Conservation (phyloP, 495 filamentous ascomycete genomes). For the Hypoxylon perforatum region DNA sequence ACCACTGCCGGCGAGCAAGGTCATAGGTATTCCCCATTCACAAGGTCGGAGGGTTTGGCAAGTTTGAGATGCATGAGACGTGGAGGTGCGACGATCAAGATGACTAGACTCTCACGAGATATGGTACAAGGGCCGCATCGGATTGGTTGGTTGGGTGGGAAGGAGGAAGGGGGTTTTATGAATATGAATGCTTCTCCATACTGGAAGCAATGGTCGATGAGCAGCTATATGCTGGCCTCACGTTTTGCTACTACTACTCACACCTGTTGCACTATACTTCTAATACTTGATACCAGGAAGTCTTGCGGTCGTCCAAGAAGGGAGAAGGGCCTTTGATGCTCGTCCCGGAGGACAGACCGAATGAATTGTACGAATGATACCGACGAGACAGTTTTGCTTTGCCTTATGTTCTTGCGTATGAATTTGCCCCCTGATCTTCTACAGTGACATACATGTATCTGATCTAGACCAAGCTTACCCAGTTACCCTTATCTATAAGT, state of each 20-base stretch:
- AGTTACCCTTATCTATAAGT: too few species aligned
- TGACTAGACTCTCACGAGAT: slow-evolving; percentile 16
- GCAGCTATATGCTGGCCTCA: not conserved
- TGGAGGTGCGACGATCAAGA: slow-evolving; percentile 22
- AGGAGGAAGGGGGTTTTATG: not conserved
- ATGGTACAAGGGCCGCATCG: slow-evolving; percentile 6
- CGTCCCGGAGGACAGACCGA: slow-evolving; percentile 9
- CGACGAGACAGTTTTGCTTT: not conserved
- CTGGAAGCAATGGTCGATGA: too few species aligned
- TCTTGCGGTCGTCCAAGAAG: slow-evolving; percentile 1
- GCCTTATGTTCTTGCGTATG: not conserved
- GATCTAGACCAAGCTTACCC: too few species aligned
- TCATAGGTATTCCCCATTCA: slow-evolving; percentile 7
- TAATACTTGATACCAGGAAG: slow-evolving; percentile 7
- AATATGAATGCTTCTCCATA: not conserved
- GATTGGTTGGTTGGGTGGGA: not conserved
- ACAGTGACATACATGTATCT: not conserved
- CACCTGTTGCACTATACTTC: not conserved
- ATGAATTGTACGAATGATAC: slow-evolving; percentile 20
- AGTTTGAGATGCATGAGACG: not conserved
- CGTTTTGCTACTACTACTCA: not conserved
- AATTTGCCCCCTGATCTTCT: not conserved
- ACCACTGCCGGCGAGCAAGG: slow-evolving; percentile 15
- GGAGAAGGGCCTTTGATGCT: not conserved
- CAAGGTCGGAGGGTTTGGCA: not conserved